Evolutionary conservation across 23 red algal genomes (phyloP).

Genomic region (Gracilaria domingensis): DNA sequence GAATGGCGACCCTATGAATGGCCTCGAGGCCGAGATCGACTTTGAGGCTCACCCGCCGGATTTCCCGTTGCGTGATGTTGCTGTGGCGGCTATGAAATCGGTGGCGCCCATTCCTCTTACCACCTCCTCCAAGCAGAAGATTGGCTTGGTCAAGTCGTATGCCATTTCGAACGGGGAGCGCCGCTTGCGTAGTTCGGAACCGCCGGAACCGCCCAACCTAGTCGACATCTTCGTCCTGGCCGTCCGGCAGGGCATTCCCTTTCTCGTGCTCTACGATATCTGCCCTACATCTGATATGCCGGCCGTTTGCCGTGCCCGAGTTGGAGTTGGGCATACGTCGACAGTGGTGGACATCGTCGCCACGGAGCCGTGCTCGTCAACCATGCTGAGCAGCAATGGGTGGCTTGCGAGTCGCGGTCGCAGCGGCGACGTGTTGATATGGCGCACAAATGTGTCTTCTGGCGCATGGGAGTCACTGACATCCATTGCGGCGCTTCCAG

Average conservation of each 20-base stretch:
- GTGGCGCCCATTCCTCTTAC: conserved; percentile 77
- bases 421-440: conserved; percentile 57
- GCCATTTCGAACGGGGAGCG: conserved; percentile 85
- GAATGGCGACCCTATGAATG: conserved; percentile 45
- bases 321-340: conserved; percentile 61
- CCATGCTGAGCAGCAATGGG: conserved; percentile 35
- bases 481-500: conserved; percentile 43
- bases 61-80: conserved; percentile 29
- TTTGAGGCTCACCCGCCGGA: conserved; percentile 29
- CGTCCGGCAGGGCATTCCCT: conserved; percentile 47
- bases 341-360: conserved; percentile 21
- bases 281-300: conserved; percentile 62
- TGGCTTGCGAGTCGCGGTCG: conserved; percentile 69
- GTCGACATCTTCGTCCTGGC: conserved; percentile 63
- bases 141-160: conserved; percentile 79
- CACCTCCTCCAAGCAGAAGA: conserved; percentile 49
- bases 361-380: conserved; percentile 34
- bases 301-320: conserved; percentile 62
- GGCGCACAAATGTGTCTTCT: conserved; percentile 45
- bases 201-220: conserved; percentile 73
- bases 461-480: conserved; percentile 49
- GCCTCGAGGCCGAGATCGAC: conserved; percentile 30
- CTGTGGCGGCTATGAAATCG: conserved; percentile 51
- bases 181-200: conserved; percentile 77
- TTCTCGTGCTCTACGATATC: conserved; percentile 71